Evolutionary conservation across 768 basidiomycete genomes (phyloP).

Genomic region (Russula dissimulans): DNA sequence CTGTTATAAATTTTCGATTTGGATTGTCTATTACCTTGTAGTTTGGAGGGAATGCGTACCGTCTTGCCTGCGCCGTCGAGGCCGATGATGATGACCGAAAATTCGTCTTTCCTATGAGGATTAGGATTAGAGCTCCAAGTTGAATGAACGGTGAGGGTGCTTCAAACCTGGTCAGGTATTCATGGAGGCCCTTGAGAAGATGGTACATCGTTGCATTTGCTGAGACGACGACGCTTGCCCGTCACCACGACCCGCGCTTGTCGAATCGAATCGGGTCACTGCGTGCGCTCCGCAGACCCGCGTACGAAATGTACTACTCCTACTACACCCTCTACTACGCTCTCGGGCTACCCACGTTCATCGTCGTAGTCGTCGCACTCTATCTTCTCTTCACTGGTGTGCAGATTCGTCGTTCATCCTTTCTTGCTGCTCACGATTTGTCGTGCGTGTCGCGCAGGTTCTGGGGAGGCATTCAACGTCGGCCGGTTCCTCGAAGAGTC

Average conservation of each 20-base stretch:
- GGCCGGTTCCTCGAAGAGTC: slow-evolving; percentile 91
- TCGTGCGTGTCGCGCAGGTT: slow-evolving; percentile 43
- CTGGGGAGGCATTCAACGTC: slow-evolving; percentile 88
- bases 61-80: slow-evolving; percentile 91
- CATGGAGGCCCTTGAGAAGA: slow-evolving; percentile 84
- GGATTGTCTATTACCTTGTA: not conserved
- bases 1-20: slow-evolving; percentile 28
- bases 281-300: too few species aligned
- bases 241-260: too few species aligned
- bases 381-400: slow-evolving; percentile 87
- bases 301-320: slow-evolving; percentile 1
- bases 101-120: slow-evolving; percentile 67
- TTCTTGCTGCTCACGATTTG: not conserved
- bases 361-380: slow-evolving; percentile 57
- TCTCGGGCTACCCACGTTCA: slow-evolving; percentile 60
- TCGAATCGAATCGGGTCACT: too few species aligned
- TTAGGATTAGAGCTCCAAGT: too few species aligned
- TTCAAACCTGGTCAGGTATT: slow-evolving; percentile 71
- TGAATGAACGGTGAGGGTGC: not conserved
- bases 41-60: slow-evolving; percentile 30
- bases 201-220: slow-evolving; percentile 63
- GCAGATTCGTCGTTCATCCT: too few species aligned
- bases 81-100: slow-evolving; percentile 91
- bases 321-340: slow-evolving; percentile 41
- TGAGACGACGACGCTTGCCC: too few species aligned